A percentile compares a stretch with the other conserved stretches of the same genome.
Conservation (phyloP, 192 early-diverging fungal species). For the Coemansia sp. region DNA sequence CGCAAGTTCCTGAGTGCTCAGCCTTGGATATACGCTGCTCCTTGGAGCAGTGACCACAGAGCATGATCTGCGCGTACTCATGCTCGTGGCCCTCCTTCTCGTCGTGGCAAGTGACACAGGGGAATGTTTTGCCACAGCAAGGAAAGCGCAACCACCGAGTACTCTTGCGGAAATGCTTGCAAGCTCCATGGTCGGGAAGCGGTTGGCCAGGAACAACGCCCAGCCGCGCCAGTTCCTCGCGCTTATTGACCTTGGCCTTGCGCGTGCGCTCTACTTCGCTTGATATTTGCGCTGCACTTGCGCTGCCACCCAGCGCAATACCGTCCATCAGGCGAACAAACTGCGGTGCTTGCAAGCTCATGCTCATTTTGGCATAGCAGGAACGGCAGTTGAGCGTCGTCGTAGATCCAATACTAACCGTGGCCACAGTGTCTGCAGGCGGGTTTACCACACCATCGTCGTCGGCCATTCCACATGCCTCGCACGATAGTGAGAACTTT, state of each 20-base stretch:
- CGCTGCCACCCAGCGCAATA: constrained; percentile 28
- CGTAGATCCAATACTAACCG: constrained; percentile 26
- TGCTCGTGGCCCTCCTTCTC: constrained; percentile 69
- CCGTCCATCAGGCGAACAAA: constrained; percentile 58
- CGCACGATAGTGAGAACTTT: constrained; percentile 70
- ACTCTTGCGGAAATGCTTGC: constrained; percentile 85
- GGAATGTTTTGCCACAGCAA: constrained; percentile 82
- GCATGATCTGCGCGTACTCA: constrained; percentile 74
- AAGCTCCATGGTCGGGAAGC: constrained; percentile 60
- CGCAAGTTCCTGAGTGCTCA: constrained; percentile 53
- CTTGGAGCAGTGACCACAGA: constrained; percentile 83
- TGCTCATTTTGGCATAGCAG: constrained; percentile 46
- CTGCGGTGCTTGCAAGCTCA: constrained; percentile 55
- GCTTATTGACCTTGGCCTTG: constrained; percentile 43
- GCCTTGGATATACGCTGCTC: constrained; percentile 68
- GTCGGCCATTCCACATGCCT: constrained; percentile 57
- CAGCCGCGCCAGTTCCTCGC: constrained; percentile 59
- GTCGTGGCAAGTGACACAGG: constrained; percentile 88
- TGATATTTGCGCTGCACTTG: constrained; percentile 44
- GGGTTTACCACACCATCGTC: neutral
- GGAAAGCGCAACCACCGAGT: constrained; percentile 92
- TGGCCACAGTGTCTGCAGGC: constrained; percentile 13
- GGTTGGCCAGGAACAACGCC: constrained; percentile 77
- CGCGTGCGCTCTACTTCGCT: constrained; percentile 55
- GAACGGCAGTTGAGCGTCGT: constrained; percentile 26